phyloP scores from a whole-genome alignment of 352 stramenopile species.

The Aphanomyces euteiches region DNA sequence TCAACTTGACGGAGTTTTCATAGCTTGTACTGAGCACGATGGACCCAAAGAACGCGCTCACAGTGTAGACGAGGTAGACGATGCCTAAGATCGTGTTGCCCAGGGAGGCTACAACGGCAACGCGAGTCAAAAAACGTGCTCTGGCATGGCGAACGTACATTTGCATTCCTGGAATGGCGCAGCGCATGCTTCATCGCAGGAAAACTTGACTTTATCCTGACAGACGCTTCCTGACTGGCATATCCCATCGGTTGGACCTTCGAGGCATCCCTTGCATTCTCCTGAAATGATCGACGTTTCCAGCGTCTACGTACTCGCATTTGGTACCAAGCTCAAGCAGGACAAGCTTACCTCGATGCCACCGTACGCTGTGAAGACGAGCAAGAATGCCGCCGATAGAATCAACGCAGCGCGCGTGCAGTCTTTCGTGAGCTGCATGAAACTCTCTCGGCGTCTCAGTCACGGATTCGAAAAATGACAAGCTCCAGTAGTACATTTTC shows the following conservation, averaged over 20 bases:
- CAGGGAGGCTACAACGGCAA: conserved; percentile 2
- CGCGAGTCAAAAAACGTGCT: neutral
- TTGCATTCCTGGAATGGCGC: conserved; percentile 8
- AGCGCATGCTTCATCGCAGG: conserved; percentile 9
- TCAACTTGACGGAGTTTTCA: neutral
- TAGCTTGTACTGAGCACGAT: conserved; percentile 12
- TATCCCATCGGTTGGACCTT: neutral
- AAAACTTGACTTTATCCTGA: conserved; percentile 6
- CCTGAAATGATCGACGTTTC: conserved; percentile 26
- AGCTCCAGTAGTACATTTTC: too few relatives aligned
- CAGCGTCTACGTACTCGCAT: conserved; percentile 17
- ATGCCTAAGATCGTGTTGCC: conserved; percentile 26
- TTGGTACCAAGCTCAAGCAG: neutral
- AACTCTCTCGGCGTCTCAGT: too few relatives aligned
- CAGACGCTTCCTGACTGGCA: conserved; percentile 14
- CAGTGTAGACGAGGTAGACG: conserved; percentile 20
- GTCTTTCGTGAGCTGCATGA: neutral
- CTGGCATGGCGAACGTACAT: neutral
- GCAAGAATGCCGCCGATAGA: conserved; percentile 13
- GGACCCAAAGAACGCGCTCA: conserved; percentile 20
- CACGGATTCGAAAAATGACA: too few relatives aligned
- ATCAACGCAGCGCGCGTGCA: conserved; percentile 4
- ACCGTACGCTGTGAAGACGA: conserved; percentile 25
- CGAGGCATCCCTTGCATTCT: conserved; percentile 12
- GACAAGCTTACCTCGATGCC: conserved; percentile 13